Conservation (phyloP, 495 filamentous ascomycete species). For the Neurospora sp. region DNA sequence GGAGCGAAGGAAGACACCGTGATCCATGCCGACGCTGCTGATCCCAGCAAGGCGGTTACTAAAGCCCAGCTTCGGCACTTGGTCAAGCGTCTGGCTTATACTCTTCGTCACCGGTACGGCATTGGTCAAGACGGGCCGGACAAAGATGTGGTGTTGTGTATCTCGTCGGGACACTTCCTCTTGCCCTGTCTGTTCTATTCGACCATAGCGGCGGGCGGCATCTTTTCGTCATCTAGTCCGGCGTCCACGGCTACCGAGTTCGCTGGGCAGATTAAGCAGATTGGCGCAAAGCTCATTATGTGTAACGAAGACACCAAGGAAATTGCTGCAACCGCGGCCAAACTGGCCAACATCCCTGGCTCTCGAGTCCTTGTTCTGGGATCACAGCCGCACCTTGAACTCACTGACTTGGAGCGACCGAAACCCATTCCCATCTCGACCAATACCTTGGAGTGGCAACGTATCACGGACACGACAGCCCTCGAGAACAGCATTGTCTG, state of each 20-base stretch:
- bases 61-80: conserved; percentile 35
- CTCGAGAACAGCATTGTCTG: conserved; percentile 35
- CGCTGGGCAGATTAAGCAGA: conserved; percentile 30
- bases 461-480: conserved; percentile 31
- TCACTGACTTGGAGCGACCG: neutral
- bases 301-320: conserved; percentile 39
- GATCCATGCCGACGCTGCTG: conserved; percentile 32
- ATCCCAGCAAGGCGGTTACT: conserved; percentile 36
- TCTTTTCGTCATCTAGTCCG: conserved; percentile 37
- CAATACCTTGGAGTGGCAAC: conserved; percentile 27
- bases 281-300: conserved; percentile 43
- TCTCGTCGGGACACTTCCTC: conserved; percentile 39
- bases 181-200: conserved; percentile 38
- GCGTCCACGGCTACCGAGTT: conserved; percentile 33
- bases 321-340: conserved; percentile 50
- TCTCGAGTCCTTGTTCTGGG: conserved; percentile 25
- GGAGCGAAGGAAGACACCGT: conserved; percentile 12
- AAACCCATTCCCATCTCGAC: neutral
- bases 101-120: conserved; percentile 36
- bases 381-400: conserved; percentile 7
- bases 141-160: conserved; percentile 41
- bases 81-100: conserved; percentile 34
- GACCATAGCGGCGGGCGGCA: conserved; percentile 39
- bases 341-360: conserved; percentile 42
- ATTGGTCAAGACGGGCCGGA: conserved; percentile 36